Evolutionary conservation across 1,284 basidiomycete genomes (phyloP), one percentile per base, ranked within the genome.

Genomic region (Sparassis latifolia): DNA sequence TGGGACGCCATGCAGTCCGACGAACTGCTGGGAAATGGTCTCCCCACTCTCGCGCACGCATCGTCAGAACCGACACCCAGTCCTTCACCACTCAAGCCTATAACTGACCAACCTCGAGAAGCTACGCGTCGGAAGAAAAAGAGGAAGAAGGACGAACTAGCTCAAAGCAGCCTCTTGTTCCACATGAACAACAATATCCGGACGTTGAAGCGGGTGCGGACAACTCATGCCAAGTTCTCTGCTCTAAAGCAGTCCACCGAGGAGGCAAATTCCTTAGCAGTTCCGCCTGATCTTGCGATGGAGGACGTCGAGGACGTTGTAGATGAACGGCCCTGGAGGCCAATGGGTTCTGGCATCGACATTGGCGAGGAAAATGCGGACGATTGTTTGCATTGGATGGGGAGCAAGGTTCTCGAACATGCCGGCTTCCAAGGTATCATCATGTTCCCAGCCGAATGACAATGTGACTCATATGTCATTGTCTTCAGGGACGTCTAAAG

Each of bases 401-500:
- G 78, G 9, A 74, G 76, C 45, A 89, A 88, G 64, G 73, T 95
- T 45, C 64, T 95, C 55, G 89, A 92, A 54, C 93, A 95, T 70
- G 76, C 79, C 37, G 93, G 92, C 1, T 96, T 97, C 63, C 92
- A 96, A 74, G 89, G 92, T 88, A 50, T 51, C 80, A 64, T 46
- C 10, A 10, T 50, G 52, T 10, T 1, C 28, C n/a, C 12, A 47
- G 46, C 52, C 54, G 37, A 52, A 44, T 40, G 41, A 44, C 37
- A 28, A 40, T 42, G 5, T 27, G 3, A 5, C 37, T 30, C 48
- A 12, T 48, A 3, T 33, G 47, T 59, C 41, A 48, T 20, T 48
- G 42, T 49, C 20, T 20, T 20, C 20, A 86, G 86, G 85, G 7
- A 67, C 84, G 10, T 83, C 85, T 29, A 78, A 79, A 53, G 74